Evolutionary conservation across 164 flowering plant genomes (phyloP).

Genomic region (Vitis rupestris): DNA sequence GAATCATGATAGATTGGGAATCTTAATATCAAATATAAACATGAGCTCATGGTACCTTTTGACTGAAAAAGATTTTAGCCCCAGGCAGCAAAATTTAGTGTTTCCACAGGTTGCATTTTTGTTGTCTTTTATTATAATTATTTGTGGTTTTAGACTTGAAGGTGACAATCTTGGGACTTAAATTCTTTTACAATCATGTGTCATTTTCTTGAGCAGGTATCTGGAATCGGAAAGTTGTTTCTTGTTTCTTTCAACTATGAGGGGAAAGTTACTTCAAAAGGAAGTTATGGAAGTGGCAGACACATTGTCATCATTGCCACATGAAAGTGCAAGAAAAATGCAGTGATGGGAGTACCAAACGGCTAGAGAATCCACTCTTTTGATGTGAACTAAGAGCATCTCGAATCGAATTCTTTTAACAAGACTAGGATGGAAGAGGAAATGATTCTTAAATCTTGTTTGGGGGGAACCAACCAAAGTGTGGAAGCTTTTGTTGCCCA

Average conservation of each 20-base stretch:
- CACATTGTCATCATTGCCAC: slow-evolving; percentile 7
- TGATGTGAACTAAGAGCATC: slow-evolving; percentile 9
- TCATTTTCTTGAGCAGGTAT: slow-evolving; percentile 13
- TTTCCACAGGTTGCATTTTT: too few species aligned
- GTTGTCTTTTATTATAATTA: too few species aligned
- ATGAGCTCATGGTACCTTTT: too few species aligned
- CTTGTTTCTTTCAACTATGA: slow-evolving; percentile 4
- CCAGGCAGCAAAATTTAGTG: too few species aligned
- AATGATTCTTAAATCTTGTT: too few species aligned
- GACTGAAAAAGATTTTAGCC: too few species aligned
- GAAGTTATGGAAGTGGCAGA: slow-evolving; percentile 11
- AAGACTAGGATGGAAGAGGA: too few species aligned
- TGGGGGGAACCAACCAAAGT: too few species aligned
- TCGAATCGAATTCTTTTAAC: slow-evolving; percentile 6
- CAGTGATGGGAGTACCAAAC: slow-evolving; percentile 1
- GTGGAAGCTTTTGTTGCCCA: too few species aligned
- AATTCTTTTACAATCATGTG: not conserved
- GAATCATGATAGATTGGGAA: too few species aligned
- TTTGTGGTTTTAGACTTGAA: too few species aligned
- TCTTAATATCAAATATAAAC: too few species aligned
- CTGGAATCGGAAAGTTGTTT: slow-evolving; percentile 1
- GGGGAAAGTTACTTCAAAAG: not conserved
- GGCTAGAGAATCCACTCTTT: slow-evolving; percentile 9
- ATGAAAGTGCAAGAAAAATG: slow-evolving; percentile 8
- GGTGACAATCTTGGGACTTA: not conserved